Base-by-base conservation (phyloP, 2,329 filamentous ascomycete genomes). In the Colletotrichum scovillei region DNA sequence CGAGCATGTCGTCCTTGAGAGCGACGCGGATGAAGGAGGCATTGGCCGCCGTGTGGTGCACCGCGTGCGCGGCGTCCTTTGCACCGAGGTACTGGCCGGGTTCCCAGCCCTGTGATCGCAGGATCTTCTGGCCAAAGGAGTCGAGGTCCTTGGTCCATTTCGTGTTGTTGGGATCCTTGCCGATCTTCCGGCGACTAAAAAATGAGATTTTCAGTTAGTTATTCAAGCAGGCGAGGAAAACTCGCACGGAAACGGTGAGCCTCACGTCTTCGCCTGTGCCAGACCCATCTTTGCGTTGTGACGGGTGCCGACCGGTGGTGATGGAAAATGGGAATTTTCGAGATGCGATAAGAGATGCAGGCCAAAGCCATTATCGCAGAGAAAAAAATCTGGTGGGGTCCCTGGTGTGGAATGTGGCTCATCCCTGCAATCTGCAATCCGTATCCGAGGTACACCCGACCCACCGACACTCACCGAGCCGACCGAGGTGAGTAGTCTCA, bases 151-250 rank as follows among this genome's bases (percentile, higher is more conserved):
- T 92, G 69, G 93, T 92, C 97, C 97, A 99, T 88, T 90, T 91
- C 60, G 94, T 98, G 83, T 98, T 99, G 85, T 98, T 98, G 8
- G 97, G 97, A 84, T 99, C 97, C 81, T 93, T 89, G 76, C 93
- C 93, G 80, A 98, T 92, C 85, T 96, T 97, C 60, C 88, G 88
- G 77, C 80, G 82, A 75, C 81, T 84, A 64, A 5, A 75, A 7
- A 75, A 7, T 24, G 49, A 22, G 22, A 5, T 5, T 38, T 52
- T 72, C 22, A 72, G 71, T 30, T 11, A 55, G 35, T 35, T 2
- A 12, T n/a, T 19, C 38, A 8, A 7, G 14, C 8, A 38, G 35
- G 3, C n/a, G 1, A 8, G n/a, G 8, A 24, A 1, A 24, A 19
- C 14, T 53, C 49, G 38, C 24, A 24, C 16, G 16, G 24, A 5